Evolutionary conservation across 2,329 filamentous ascomycete species (phyloP).

Genomic region (Curvularia eragrostidis): DNA sequence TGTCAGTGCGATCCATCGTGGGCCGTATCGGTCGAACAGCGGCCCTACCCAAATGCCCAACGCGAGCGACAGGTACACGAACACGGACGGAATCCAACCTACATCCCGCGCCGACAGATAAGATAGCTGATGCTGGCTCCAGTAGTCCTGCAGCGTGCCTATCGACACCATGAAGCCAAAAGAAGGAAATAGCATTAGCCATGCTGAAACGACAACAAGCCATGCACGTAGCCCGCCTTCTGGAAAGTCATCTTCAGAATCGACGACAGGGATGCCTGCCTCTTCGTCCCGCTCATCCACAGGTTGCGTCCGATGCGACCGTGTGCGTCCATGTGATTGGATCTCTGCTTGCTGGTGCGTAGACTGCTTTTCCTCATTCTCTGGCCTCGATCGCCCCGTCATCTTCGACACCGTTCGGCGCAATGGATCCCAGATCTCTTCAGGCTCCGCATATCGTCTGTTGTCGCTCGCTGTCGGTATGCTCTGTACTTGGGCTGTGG

Average conservation of each 20-base stretch:
- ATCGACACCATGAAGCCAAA: constrained; percentile 54
- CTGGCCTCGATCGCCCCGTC: constrained; percentile 28
- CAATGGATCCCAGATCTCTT: constrained; percentile 29
- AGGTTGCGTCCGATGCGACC: constrained; percentile 16
- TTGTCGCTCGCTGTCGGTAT: constrained; percentile 20
- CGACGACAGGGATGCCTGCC: constrained; percentile 21
- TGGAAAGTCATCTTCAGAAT: constrained; percentile 44
- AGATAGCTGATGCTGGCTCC: constrained; percentile 73
- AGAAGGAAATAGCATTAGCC: constrained; percentile 41
- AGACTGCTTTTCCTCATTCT: constrained; percentile 24
- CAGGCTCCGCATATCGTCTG: constrained; percentile 18
- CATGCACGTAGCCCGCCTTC: constrained; percentile 51
- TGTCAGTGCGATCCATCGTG: constrained; percentile 42
- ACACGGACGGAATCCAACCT: constrained; percentile 92
- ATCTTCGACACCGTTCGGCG: constrained; percentile 28
- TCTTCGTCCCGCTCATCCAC: constrained; percentile 16
- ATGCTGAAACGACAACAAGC: constrained; percentile 50
- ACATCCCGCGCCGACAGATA: constrained; percentile 67
- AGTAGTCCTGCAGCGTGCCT: constrained; percentile 82
- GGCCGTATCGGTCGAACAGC: constrained; percentile 61
- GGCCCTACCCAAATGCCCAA: constrained; percentile 85
- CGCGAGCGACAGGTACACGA: constrained; percentile 81
- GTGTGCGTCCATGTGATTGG: constrained; percentile 10
- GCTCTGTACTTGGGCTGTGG: constrained; percentile 34
- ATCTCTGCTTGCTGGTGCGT: constrained; percentile 18